These are phyloP conservation scores for Cymodocea nodosa DNA, from an alignment of 116 monocot genomes.

Conservation along the genomic window DNA sequence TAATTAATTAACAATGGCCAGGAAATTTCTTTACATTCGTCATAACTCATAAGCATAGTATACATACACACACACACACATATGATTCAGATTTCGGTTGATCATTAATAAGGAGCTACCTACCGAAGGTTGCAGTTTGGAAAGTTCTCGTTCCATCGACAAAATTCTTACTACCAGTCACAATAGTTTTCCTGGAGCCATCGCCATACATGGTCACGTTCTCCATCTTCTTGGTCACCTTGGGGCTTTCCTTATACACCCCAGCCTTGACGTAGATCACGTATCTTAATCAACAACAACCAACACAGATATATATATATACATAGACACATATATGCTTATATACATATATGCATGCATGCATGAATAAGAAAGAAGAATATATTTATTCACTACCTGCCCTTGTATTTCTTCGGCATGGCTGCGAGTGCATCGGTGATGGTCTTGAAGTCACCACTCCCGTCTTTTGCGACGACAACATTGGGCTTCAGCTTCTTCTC, in stretches of 20 bases:
- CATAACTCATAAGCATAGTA: too few relatives aligned
- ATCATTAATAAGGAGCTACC: too few relatives aligned
- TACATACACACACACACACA: too few relatives aligned
- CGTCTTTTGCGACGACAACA: conserved; percentile 69
- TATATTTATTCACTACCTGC: conserved; percentile 32
- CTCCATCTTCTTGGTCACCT: conserved; percentile 26
- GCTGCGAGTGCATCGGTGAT: conserved; percentile 52
- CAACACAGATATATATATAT: neutral
- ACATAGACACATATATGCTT: neutral
- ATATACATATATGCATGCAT: neutral
- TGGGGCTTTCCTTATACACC: conserved; percentile 51
- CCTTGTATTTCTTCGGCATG: conserved; percentile 38
- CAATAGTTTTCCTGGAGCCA: conserved; percentile 52
- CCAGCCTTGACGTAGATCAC: conserved; percentile 66
- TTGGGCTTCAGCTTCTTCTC: conserved; percentile 45
- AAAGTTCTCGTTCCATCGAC: conserved; percentile 44
- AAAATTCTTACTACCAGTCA: conserved; percentile 57
- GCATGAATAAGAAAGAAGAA: neutral
- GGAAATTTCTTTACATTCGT: too few relatives aligned
- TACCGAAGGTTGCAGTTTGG: conserved; percentile 61
- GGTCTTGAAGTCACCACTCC: conserved; percentile 56
- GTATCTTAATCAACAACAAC: conserved; percentile 20
- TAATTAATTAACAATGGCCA: too few relatives aligned
- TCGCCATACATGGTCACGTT: conserved; percentile 77
- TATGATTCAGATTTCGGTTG: too few relatives aligned